Evolutionary conservation across 2,329 filamentous ascomycete species (phyloP).

Genomic region (Lachnellula occidentalis): DNA sequence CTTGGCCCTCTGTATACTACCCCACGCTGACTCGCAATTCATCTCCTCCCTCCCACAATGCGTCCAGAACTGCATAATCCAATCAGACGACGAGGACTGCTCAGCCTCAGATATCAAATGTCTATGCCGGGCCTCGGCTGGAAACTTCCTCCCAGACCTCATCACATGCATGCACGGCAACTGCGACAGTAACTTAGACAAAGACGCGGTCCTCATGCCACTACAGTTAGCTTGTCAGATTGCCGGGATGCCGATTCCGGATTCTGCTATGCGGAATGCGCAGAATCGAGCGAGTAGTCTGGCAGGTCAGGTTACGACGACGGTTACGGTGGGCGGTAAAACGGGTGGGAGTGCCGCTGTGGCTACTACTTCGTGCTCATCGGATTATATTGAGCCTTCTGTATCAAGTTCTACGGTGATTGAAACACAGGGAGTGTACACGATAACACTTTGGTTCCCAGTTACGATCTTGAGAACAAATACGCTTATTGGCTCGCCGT

Average conservation of each 20-base stretch:
- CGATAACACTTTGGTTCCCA: slow-evolving; percentile 8
- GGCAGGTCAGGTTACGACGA: slow-evolving; percentile 17
- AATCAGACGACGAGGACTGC: slow-evolving; percentile 30
- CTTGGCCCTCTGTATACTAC: slow-evolving; percentile 10
- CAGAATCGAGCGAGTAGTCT: slow-evolving; percentile 24
- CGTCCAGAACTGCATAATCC: slow-evolving; percentile 33
- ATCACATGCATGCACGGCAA: slow-evolving; percentile 36
- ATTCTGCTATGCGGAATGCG: slow-evolving; percentile 31
- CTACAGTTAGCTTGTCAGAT: slow-evolving; percentile 33
- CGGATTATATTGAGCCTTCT: neutral
- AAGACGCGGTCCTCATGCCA: slow-evolving; percentile 31
- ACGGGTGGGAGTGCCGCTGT: slow-evolving; percentile 4
- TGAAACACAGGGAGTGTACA: slow-evolving; percentile 5
- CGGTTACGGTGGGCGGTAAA: slow-evolving; percentile 12
- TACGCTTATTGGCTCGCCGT: slow-evolving; percentile 7
- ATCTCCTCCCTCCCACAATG: slow-evolving; percentile 27
- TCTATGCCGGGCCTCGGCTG: slow-evolving; percentile 34
- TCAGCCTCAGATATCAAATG: slow-evolving; percentile 30
- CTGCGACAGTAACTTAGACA: slow-evolving; percentile 33
- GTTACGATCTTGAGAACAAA: slow-evolving; percentile 11
- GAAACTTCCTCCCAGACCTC: slow-evolving; percentile 34
- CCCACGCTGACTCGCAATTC: slow-evolving; percentile 26
- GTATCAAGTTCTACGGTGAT: slow-evolving; percentile 8
- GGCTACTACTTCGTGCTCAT: neutral
- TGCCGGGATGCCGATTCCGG: slow-evolving; percentile 28